A percentile compares a stretch with the other conserved stretches of the same genome.
Conservation (phyloP, 495 filamentous ascomycete species). For the Evernia prunastri region DNA sequence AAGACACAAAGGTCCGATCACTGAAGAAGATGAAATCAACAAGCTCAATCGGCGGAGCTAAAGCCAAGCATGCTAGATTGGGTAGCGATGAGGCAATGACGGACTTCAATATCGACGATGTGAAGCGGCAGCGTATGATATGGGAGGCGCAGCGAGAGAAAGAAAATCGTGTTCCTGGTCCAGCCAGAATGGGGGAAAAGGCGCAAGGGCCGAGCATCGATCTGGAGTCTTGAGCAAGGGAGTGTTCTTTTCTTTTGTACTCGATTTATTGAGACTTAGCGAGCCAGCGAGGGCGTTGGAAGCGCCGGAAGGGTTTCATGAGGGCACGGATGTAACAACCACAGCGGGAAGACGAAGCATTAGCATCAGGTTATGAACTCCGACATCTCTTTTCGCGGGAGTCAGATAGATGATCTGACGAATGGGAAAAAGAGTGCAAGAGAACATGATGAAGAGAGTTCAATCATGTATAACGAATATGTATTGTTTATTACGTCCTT, state of each 20-base stretch:
- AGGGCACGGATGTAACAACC: constrained; percentile 12
- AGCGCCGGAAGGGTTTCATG: constrained; percentile 11
- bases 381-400: background rate
- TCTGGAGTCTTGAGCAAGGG: constrained; percentile 5
- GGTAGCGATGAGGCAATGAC: constrained; percentile 21
- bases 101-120: constrained; percentile 45
- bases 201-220: background rate
- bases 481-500: background rate
- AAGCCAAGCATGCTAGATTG: constrained; percentile 29
- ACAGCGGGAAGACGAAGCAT: background rate
- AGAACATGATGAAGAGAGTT: background rate
- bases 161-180: constrained; percentile 24
- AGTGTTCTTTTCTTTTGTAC: constrained; percentile 1
- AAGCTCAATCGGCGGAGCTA: constrained; percentile 30
- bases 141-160: constrained; percentile 43
- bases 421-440: background rate
- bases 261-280: constrained; percentile 6
- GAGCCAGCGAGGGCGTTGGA: constrained; percentile 19
- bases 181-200: constrained; percentile 2
- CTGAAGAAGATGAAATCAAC: constrained; percentile 48
- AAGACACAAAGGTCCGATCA: constrained; percentile 28
- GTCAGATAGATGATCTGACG: background rate
- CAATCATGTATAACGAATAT: background rate
- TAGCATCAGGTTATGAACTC: constrained; percentile 3
- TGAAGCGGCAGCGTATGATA: constrained; percentile 43